phyloP scores from a whole-genome alignment of 805 yeast genomes.

The Sungouiella blattae region DNA sequence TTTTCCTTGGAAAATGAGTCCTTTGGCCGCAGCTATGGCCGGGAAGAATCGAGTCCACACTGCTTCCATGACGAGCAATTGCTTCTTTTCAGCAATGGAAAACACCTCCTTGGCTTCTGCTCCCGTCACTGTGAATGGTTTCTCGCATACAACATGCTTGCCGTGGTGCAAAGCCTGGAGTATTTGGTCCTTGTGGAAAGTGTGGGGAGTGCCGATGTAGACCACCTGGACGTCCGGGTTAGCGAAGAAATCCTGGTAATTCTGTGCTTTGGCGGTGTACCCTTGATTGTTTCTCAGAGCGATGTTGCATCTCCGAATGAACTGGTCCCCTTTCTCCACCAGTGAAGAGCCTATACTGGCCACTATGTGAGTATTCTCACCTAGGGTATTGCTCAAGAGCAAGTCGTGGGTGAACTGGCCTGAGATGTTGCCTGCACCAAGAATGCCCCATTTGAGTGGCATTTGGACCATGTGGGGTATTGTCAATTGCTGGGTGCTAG shows the following conservation, averaged over 20 bases:
- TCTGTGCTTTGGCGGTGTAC: constrained; percentile 21
- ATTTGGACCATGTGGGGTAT: too few species aligned
- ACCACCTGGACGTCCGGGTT: constrained; percentile 45
- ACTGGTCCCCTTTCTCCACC: constrained; percentile 31
- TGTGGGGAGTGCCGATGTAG: constrained; percentile 55
- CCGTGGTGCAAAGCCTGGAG: constrained; percentile 40
- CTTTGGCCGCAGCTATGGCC: constrained; percentile 30
- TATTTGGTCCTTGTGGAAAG: constrained; percentile 46
- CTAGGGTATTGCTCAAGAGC: constrained; percentile 19
- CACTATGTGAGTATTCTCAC: constrained; percentile 29
- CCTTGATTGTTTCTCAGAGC: constrained; percentile 20
- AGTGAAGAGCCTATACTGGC: constrained; percentile 40
- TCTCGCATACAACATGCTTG: constrained; percentile 53
- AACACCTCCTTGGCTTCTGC: constrained; percentile 41
- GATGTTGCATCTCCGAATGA: constrained; percentile 20
- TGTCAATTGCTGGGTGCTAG: too few species aligned
- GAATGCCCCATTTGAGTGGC: constrained; percentile 50
- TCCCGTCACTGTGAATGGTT: constrained; percentile 49
- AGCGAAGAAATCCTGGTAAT: constrained; percentile 44
- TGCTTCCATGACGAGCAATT: constrained; percentile 54
- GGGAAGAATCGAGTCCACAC: constrained; percentile 59
- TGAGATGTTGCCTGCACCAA: constrained; percentile 50
- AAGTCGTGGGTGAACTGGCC: constrained; percentile 41
- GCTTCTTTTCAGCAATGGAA: constrained; percentile 40
- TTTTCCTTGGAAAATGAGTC: constrained; percentile 36